phyloP scores from a whole-genome alignment of 176 grass and related monocot species.

The Carex pumila region DNA sequence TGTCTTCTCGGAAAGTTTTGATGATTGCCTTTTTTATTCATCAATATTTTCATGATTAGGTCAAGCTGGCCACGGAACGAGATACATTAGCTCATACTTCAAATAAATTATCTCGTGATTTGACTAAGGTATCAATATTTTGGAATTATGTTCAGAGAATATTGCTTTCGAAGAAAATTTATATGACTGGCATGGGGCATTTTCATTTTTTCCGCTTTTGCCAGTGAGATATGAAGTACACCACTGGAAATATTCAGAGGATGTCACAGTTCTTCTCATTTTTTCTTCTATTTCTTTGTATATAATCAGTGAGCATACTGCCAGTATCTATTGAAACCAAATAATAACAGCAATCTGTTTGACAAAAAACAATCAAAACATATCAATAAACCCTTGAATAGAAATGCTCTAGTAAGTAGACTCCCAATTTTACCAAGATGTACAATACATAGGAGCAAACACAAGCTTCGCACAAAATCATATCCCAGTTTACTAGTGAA shows the following conservation, averaged over 20 bases:
- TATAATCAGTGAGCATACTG: neutral
- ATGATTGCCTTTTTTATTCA: neutral
- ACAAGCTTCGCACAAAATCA: neutral
- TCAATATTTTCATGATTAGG: conserved; percentile 20
- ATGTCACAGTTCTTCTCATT: neutral
- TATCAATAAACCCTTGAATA: neutral
- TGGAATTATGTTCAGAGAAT: neutral
- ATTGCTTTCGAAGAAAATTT: neutral
- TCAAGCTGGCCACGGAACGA: conserved; percentile 62
- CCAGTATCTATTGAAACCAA: neutral
- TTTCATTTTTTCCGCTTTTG: neutral
- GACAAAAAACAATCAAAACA: neutral
- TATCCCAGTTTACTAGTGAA: neutral
- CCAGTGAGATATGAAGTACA: neutral
- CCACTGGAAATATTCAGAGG: neutral
- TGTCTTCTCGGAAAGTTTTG: neutral
- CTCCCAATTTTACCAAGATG: neutral
- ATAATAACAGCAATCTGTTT: neutral
- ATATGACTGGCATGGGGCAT: neutral
- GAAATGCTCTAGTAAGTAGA: neutral
- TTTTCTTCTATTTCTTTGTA: neutral
- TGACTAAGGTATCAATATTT: conserved; percentile 50
- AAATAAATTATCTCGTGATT: conserved; percentile 83
- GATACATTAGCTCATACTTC: conserved; percentile 61
- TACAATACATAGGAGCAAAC: neutral